These are phyloP conservation scores for Gentiana dahurica DNA, from an alignment of 257 asterid genomes.

Conservation along the genomic window DNA sequence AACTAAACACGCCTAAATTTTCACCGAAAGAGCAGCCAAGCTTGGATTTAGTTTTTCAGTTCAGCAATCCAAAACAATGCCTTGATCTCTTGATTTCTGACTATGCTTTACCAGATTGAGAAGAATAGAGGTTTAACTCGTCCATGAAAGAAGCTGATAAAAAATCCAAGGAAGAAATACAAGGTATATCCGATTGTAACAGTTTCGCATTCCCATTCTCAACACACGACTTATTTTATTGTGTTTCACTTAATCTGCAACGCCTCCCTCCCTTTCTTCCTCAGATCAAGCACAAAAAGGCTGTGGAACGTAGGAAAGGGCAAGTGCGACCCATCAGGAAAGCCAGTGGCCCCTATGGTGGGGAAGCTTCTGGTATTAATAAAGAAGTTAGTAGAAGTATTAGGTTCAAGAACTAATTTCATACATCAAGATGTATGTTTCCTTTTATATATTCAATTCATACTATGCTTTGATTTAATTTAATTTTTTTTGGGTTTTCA, in stretches of 20 bases:
- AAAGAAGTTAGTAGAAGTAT: slow-evolving; percentile 46
- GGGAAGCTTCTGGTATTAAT: slow-evolving; percentile 85
- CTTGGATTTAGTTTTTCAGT: no score
- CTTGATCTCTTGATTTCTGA: not conserved
- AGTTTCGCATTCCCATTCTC: no score
- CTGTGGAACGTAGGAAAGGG: slow-evolving; percentile 48
- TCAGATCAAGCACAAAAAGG: slow-evolving; percentile 66
- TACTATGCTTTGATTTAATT: not conserved
- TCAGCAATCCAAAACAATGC: no score
- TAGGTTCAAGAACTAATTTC: slow-evolving; percentile 46
- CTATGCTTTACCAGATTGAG: slow-evolving; percentile 43
- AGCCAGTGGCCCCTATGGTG: slow-evolving; percentile 60
- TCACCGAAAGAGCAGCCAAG: no score
- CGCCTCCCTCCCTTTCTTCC: not conserved
- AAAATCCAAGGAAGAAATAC: slow-evolving; percentile 91
- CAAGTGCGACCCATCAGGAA: slow-evolving; percentile 53
- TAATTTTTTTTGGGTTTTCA: no score
- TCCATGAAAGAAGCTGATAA: slow-evolving; percentile 45
- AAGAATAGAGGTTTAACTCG: slow-evolving; percentile 95
- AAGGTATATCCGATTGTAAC: slow-evolving; percentile 27
- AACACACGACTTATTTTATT: not conserved
- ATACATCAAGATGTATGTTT: not conserved
- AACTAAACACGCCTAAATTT: no score
- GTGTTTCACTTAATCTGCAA: not conserved
- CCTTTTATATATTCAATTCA: not conserved